Percentiles rank a stretch among this genome's conserved stretches.
Conservation (phyloP, 805 yeast species). For the Kurtzmaniella cleridarum region DNA sequence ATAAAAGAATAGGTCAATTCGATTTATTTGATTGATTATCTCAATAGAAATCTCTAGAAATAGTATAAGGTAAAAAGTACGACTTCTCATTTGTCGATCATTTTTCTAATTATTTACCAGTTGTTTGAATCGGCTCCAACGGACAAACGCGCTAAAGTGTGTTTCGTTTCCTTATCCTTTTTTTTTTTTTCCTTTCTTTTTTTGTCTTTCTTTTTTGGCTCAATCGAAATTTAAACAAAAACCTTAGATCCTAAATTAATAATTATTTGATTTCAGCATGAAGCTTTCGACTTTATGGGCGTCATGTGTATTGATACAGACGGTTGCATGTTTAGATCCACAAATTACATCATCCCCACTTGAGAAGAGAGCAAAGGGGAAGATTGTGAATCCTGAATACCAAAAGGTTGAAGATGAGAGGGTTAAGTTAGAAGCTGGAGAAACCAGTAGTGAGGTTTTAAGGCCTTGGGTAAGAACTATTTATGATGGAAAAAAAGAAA, state of each 20-base stretch:
- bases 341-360: conserved; percentile 10
- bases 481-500: conserved; percentile 47
- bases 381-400: conserved; percentile 25
- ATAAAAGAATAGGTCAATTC: no score
- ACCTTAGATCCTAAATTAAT: no score
- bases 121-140: no score
- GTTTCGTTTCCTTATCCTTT: no score
- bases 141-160: no score
- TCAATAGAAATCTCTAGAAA: no score
- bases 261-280: conserved; percentile 6
- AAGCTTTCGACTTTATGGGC: conserved; percentile 8
- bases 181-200: no score
- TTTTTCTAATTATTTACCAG: no score
- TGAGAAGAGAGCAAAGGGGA: conserved; percentile 26
- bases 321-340: conserved; percentile 4
- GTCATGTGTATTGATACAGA: conserved; percentile 3
- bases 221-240: background rate
- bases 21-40: no score
- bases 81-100: no score
- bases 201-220: no score
- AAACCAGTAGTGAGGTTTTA: conserved; percentile 23
- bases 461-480: conserved; percentile 74
- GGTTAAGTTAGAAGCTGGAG: conserved; percentile 5
- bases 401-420: conserved; percentile 18
- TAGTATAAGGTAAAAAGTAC: no score